phyloP scores from a whole-genome alignment of 352 stramenopile genomes.

The Phytopythium boreale region DNA sequence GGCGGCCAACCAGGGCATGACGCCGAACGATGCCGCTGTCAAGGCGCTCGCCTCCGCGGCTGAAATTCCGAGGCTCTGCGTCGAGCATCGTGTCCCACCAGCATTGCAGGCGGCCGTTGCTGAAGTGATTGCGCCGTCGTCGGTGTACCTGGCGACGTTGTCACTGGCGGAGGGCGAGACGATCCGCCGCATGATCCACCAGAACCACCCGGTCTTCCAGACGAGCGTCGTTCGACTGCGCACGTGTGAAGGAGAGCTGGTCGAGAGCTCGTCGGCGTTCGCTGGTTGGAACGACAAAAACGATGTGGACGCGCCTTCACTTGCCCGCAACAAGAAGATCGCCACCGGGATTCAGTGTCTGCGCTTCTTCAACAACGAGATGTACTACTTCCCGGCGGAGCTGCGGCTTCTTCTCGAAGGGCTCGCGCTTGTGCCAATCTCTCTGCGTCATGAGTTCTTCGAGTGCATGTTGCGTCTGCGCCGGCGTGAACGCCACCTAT shows the following conservation, averaged over 20 bases:
- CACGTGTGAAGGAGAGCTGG: conserved; percentile 76
- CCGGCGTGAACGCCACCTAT: conserved; percentile 93
- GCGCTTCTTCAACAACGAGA: conserved; percentile 98
- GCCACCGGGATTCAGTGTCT: conserved; percentile 84
- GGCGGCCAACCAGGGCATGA: conserved; percentile 22
- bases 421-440: conserved; percentile 53
- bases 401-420: conserved; percentile 90
- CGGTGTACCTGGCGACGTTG: conserved; percentile 92
- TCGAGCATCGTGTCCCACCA: conserved; percentile 10
- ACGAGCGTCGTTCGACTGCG: conserved; percentile 67
- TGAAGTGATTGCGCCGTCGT: conserved; percentile 26
- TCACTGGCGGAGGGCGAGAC: conserved; percentile 97
- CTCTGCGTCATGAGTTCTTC: conserved; percentile 84
- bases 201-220: conserved; percentile 73
- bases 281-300: conserved; percentile 38
- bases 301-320: neutral
- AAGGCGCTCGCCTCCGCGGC: conserved; percentile 38
- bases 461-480: conserved; percentile 86
- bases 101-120: conserved; percentile 45
- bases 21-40: conserved; percentile 70
- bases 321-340: conserved; percentile 27
- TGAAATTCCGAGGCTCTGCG: conserved; percentile 17
- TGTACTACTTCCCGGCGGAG: conserved; percentile 96
- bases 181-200: conserved; percentile 95
- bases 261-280: conserved; percentile 79